Evolutionary conservation across 768 basidiomycete genomes (phyloP), one percentile per base, ranked within the genome.

Genomic region (Russula dissimulans): DNA sequence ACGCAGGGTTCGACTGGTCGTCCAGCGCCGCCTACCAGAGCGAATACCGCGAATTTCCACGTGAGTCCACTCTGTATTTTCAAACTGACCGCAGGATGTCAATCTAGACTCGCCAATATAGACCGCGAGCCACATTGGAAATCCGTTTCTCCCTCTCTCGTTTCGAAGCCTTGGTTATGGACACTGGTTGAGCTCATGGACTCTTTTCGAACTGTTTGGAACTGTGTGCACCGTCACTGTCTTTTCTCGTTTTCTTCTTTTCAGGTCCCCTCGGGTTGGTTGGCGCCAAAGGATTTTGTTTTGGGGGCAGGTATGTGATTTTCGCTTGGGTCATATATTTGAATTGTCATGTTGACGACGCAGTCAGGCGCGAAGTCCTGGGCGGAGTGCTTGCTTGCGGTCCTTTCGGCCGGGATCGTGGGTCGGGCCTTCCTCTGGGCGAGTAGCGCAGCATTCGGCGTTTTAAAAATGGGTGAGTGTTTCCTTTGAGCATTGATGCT

Each of bases 351-450:
- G 4, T 22, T 48, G 34, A 4, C 34, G 50, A 43, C 10, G 8
- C 1, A 0, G 12, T 15, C 39, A 61, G 50, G 50, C 50, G 55
- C 44, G 60, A 51, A 34, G 44, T 57, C 60, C 32, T 29, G 12
- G 50, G 31, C 41, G 55, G 18, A 29, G 55, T 34, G 38, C 22
- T 41, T n/a, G 39, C 55, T 42, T 26, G 56, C 39, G 44, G 31
- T 57, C 60, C 55, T 61, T 61, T 52, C 55, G 50, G 60, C 49
- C 55, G 18, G 60, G 60, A 57, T 46, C 55, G 43, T 18, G 12
- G 9, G 55, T 14, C 18, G 38, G 7, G 55, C 55, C 43, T 52
- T 57, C 31, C 31, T 51, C 38, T 52, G 38, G 44, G 38, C 43
- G 15, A 9, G 9, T 39, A 49, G 50, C 50, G 39, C 44, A 47